Base-by-base conservation (phyloP, 306 rosid species). In the Acacia confusa region DNA sequence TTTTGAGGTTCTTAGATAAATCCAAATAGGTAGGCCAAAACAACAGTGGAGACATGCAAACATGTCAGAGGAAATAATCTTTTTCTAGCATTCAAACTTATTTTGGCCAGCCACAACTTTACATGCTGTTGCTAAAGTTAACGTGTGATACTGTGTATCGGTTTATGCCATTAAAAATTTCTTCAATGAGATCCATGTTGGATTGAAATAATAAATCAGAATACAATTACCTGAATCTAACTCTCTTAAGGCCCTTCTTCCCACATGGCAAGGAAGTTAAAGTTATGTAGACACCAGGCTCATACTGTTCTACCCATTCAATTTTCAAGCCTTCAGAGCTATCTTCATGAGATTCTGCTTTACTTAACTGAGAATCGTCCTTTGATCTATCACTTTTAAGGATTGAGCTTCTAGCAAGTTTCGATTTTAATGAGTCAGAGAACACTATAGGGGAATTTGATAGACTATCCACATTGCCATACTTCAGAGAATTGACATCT, bases 271-370 rank as follows among this genome's bases (percentile, higher is more conserved):
- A 88, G 55, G 69, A 72, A 76, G 88, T 86, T n/a, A 94, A 82
- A 63, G 98, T 92, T 70, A 94, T 83, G 82, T 90, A 89, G 24
- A 92, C 98, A 44, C 98, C 98, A 50, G 90, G 85, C 82, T 89
- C 95, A 85, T 85, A 87, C 71, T 92, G 92, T 70, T 89, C 95
- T 16, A 92, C 91, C 94, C 92, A 90, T 86, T 94, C 95, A 11
- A 5, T 85, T 73, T 88, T 88, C 80, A 70, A 77, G 40, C 74
- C 58, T 50, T 86, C 68, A 22, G 75, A 79, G 80, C 72, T 86
- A 50, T 84, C 89, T 52, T 79, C 76, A 19, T 63, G 84, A 30
- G 87, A 12, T 79, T 84, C 90, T 43, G 82, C 76, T 44, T 40
- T 73, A 52, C 52, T 72, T 52, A 43, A 60, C 71, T 74, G 79